Evolutionary conservation across 148 eudicot genomes (phyloP), one percentile per base, ranked within the genome.

Genomic region (Vaccinium corymbosum): DNA sequence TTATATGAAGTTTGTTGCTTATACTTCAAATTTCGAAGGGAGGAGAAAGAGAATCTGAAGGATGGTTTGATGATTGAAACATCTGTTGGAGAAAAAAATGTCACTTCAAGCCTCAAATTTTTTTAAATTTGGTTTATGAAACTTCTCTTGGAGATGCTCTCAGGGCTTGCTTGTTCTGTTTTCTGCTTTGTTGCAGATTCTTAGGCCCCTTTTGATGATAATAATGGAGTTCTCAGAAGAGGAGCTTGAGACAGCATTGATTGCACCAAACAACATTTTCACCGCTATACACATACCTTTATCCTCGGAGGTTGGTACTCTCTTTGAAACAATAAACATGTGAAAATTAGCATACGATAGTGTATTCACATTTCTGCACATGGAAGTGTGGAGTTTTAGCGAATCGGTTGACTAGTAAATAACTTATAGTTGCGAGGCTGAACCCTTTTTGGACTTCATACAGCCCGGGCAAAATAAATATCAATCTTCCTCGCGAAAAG

Each of bases 221-320:
- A 46, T 42, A 42, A 92, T 84, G 68, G 96, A 95, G 83, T 93
- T 94, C 82, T 92, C 94, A 19, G 96, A 88, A 3, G 96, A 94
- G 88, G 98, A 94, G 90, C 88, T 95, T 70, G 98, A 95, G 91
- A 89, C 98, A 35, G 94, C 98, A 59, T 88, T 95, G 90, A 88
- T 95, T 46, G 85, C 86, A 27, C 95, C 96, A 19, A 93, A 94
- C 85, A 90, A 79, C 85, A 92, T 95, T 14, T 84, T 95, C 90
- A 90, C 90, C 48, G 93, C 92, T 59, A 85, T 93, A 70, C 98
- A 95, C 82, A 91, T 95, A 57, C 98, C 98, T 64, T 82, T 94
- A 87, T 85, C 27, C 27, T 27, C 94, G 76, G 94, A 94, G 98
- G 98, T 95, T 86, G 82, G 95, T 89, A 75, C 52, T 86, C 66